These are phyloP conservation scores for Stagonosporopsis vannaccii DNA, from an alignment of 2,329 filamentous ascomycete genomes.

Conservation along the genomic window DNA sequence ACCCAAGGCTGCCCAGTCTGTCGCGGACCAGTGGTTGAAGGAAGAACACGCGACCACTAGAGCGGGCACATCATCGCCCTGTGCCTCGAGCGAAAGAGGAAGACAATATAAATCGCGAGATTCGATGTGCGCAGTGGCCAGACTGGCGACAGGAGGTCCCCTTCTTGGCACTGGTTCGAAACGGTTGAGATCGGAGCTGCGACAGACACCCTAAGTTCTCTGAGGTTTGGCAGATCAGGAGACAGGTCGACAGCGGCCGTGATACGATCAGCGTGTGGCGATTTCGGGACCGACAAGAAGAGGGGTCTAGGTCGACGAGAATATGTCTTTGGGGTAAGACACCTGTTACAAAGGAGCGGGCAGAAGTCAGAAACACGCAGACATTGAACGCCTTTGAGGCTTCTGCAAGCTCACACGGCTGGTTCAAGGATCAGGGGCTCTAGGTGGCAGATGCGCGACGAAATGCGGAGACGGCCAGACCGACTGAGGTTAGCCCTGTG, in stretches of 20 bases:
- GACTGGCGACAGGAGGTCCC: conserved; percentile 31
- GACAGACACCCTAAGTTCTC: conserved; percentile 35
- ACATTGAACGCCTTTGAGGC: conserved; percentile 51
- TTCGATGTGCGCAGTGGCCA: conserved; percentile 31
- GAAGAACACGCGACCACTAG: conserved; percentile 42
- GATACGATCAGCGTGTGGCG: conserved; percentile 34
- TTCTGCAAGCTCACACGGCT: conserved; percentile 48
- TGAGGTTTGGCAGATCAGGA: conserved; percentile 34
- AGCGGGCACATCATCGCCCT: conserved; percentile 49
- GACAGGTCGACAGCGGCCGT: conserved; percentile 25
- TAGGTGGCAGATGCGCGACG: conserved; percentile 48
- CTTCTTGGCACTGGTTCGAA: conserved; percentile 46
- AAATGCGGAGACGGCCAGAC: conserved; percentile 52
- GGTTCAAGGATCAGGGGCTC: conserved; percentile 50
- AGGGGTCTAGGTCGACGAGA: conserved; percentile 28
- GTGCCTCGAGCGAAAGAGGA: conserved; percentile 41
- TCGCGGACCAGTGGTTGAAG: conserved; percentile 37
- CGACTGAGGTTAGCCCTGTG: conserved; percentile 48
- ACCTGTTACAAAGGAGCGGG: conserved; percentile 45
- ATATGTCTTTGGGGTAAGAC: conserved; percentile 37
- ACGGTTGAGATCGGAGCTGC: conserved; percentile 35
- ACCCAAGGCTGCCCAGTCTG: conserved; percentile 40
- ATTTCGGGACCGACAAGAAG: conserved; percentile 28
- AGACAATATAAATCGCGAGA: conserved; percentile 27
- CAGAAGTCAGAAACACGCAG: conserved; percentile 44